These are phyloP conservation scores for Chrysanthemum seticuspe DNA, from an alignment of 129 eudicot species.

Conservation along the genomic window DNA sequence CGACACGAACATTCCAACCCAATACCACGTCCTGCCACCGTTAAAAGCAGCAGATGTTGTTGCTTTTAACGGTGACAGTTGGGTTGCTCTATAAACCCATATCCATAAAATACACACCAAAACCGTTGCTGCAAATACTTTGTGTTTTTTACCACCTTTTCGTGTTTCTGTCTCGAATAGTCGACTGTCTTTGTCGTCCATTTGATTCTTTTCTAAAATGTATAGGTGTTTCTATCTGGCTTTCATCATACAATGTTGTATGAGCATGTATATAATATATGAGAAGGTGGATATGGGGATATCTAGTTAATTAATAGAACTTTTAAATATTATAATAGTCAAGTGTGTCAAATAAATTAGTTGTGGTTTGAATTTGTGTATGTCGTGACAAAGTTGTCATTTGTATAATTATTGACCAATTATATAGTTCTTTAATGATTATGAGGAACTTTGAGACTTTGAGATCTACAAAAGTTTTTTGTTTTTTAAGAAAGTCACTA, in stretches of 20 bases:
- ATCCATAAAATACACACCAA: slow-evolving; percentile 41
- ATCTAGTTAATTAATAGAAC: too few species aligned
- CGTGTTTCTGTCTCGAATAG: slow-evolving; percentile 49
- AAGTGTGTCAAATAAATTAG: too few species aligned
- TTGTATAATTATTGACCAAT: too few species aligned
- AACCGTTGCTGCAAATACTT: slow-evolving; percentile 44
- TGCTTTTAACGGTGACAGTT: slow-evolving; percentile 14
- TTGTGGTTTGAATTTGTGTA: too few species aligned
- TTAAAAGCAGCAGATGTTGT: slow-evolving; percentile 14
- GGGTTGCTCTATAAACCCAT: slow-evolving; percentile 57
- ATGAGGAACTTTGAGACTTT: too few species aligned
- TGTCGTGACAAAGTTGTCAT: too few species aligned
- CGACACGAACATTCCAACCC: slow-evolving; percentile 47
- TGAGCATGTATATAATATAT: not conserved
- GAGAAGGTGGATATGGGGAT: too few species aligned
- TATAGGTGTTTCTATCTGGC: not conserved
- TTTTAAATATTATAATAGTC: too few species aligned
- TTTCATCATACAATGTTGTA: too few species aligned
- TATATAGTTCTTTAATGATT: too few species aligned
- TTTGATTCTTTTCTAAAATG: not conserved
- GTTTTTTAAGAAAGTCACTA: too few species aligned
- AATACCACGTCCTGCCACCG: slow-evolving; percentile 27
- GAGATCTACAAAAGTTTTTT: too few species aligned
- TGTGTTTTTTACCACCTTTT: slow-evolving; percentile 39
- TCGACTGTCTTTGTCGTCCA: slow-evolving; percentile 15